Percentiles rank a stretch among this genome's conserved stretches.
Evolutionary conservation across 192 early-diverging fungal genomes (phyloP).

Genomic region (Mortierella antarctica): DNA sequence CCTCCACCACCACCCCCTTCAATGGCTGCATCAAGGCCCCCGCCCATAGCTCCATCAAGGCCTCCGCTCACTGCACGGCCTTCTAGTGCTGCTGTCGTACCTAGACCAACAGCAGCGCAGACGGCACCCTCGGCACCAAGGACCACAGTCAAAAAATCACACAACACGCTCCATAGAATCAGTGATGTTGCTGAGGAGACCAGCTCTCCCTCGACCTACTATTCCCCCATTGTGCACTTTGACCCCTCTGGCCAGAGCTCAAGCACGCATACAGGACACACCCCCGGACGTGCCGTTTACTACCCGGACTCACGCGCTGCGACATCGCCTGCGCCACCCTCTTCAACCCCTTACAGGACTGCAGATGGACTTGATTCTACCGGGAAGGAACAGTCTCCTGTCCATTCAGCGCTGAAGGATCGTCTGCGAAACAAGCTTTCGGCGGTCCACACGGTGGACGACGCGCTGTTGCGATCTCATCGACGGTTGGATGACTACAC

Average conservation of each 20-base stretch:
- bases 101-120: not conserved
- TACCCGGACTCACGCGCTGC: not conserved
- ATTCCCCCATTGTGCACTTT: no score
- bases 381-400: not conserved
- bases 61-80: not conserved
- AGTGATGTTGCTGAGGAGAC: no score
- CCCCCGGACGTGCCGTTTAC: no score
- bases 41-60: not conserved
- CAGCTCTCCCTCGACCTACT: no score
- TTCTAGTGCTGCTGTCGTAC: not conserved
- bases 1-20: not conserved
- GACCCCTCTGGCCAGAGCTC: no score
- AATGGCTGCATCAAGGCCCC: not conserved
- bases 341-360: not conserved
- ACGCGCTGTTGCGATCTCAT: conserved; percentile 3
- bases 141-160: no score
- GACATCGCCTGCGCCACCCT: not conserved
- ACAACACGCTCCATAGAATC: no score
- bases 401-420: conserved; percentile 2
- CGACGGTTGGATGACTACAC: conserved; percentile 5
- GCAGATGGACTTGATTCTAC: no score
- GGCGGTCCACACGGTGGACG: conserved; percentile 20
- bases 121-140: no score
- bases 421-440: conserved; percentile 16
- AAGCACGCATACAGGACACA: no score